phyloP scores from a whole-genome alignment of 2,329 filamentous ascomycete genomes.

The Niveomyces coronatus region DNA sequence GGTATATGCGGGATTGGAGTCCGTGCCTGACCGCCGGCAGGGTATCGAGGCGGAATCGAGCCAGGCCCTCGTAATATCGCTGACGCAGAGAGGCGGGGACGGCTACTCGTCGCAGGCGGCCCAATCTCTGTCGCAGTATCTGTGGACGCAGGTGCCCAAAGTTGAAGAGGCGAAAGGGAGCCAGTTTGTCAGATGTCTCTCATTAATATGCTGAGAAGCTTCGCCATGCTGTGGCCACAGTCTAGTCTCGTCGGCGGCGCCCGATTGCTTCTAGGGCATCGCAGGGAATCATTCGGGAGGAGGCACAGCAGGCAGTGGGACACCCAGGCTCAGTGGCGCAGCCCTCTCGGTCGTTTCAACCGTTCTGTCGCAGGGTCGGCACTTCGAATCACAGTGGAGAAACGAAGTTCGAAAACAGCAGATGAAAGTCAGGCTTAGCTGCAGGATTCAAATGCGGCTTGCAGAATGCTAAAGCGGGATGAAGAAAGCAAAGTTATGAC shows the following conservation, averaged over 20 bases:
- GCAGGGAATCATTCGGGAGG: no score
- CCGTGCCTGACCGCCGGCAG: constrained; percentile 60
- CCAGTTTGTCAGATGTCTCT: constrained; percentile 26
- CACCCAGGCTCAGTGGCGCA: no score
- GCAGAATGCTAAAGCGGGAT: no score
- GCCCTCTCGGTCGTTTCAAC: no score
- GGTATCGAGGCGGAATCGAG: constrained; percentile 63
- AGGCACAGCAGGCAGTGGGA: no score
- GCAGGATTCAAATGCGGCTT: background rate
- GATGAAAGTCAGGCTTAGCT: background rate
- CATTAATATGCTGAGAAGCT: background rate
- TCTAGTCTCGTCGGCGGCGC: no score
- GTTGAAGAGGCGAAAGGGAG: constrained; percentile 32
- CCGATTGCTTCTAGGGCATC: no score
- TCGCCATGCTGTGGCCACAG: no score
- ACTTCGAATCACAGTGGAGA: no score
- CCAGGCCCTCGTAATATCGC: constrained; percentile 54
- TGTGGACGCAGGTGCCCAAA: constrained; percentile 22
- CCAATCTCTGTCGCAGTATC: constrained; percentile 32
- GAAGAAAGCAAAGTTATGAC: no score
- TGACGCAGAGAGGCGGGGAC: constrained; percentile 54
- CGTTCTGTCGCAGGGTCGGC: no score
- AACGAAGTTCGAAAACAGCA: no score
- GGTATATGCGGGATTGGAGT: constrained; percentile 68
- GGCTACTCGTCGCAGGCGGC: constrained; percentile 54